Evolutionary conservation across 108 stramenopile genomes (phyloP), one percentile per base, ranked within the genome.

Genomic region (Nitzschia sp.): DNA sequence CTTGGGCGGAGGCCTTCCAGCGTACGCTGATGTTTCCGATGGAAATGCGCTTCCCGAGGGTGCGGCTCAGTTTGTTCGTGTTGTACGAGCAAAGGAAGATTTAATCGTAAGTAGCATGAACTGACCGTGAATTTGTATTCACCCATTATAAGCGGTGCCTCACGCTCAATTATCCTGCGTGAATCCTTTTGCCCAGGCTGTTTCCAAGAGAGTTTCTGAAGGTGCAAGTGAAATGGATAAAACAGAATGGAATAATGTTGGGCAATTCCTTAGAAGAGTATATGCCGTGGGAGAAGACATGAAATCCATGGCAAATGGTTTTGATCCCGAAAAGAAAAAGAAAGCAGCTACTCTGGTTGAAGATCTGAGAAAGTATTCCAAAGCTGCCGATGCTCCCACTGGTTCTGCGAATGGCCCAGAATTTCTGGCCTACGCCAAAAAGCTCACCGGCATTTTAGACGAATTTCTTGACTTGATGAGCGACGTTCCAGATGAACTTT

Each of bases 201-300:
- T 88, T 1, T 67, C 68, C 15, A 85, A 80, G 57, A 76, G 86
- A 64, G 84, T 85, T 9, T 21, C 62, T 21, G 73, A 82, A 47
- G 67, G 76, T 38, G 55, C 82, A 3, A 53, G 38, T 26, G 83
- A 85, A 22, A 84, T 89, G 17, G 80, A 81, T 63, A 82, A 81
- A 58, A 68, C 81, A 45, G 88, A 90, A 76, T 90, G 88, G 88
- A 75, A 78, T 59, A 87, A 86, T 64, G 76, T 90, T 59, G 79
- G 80, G 29, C 71, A 76, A 50, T 90, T 87, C 57, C 74, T 90
- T 23, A 75, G 88, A 38, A 72, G 62, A 25, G 67, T 85, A 1
- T 90, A 86, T 61, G 83, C 79, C n/a, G 65, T 52, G 0, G 63
- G 44, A 16, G 72, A 46, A 11, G 88, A 90, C 38, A 90, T 90